phyloP scores from a whole-genome alignment of 805 yeast species.

The Teunomyces funiuensis region DNA sequence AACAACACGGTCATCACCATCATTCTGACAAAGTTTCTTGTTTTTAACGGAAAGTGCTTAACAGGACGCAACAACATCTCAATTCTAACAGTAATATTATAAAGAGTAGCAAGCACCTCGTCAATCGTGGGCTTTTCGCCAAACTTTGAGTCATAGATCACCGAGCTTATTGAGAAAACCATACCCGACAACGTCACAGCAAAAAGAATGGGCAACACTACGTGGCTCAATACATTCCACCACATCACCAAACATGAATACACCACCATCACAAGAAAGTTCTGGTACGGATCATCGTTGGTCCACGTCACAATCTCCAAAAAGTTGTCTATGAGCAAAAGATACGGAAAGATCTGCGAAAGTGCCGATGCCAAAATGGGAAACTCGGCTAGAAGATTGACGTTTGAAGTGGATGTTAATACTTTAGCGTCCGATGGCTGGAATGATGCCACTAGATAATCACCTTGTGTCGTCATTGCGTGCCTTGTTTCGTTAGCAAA shows the following conservation, averaged over 20 bases:
- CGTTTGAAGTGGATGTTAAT: slow-evolving; percentile 27
- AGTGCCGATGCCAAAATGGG: slow-evolving; percentile 49
- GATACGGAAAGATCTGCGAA: slow-evolving; percentile 47
- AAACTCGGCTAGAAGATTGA: slow-evolving; percentile 37
- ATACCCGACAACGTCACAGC: slow-evolving; percentile 37
- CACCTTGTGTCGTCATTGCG: background rate
- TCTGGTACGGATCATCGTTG: slow-evolving; percentile 48
- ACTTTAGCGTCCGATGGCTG: slow-evolving; percentile 40
- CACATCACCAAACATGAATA: slow-evolving; percentile 42
- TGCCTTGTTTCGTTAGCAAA: background rate
- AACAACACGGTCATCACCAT: slow-evolving; percentile 29
- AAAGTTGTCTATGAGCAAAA: slow-evolving; percentile 43
- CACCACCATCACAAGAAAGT: slow-evolving; percentile 40
- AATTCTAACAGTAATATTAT: slow-evolving; percentile 45
- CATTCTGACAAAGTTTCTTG: slow-evolving; percentile 29
- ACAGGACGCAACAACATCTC: slow-evolving; percentile 43
- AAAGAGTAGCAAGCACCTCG: slow-evolving; percentile 48
- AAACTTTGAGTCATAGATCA: slow-evolving; percentile 39
- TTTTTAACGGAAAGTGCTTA: slow-evolving; percentile 25
- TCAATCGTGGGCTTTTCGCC: slow-evolving; percentile 53
- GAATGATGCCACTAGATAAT: slow-evolving; percentile 24
- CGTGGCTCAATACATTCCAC: slow-evolving; percentile 39
- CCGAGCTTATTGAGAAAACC: slow-evolving; percentile 47
- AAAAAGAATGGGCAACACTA: slow-evolving; percentile 40
- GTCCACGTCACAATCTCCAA: slow-evolving; percentile 56